Percentiles rank a stretch among this genome's conserved stretches.
These are phyloP conservation scores for Clarireedia monteithiana DNA, from an alignment of 2,329 filamentous ascomycete genomes.

Conservation along the genomic window DNA sequence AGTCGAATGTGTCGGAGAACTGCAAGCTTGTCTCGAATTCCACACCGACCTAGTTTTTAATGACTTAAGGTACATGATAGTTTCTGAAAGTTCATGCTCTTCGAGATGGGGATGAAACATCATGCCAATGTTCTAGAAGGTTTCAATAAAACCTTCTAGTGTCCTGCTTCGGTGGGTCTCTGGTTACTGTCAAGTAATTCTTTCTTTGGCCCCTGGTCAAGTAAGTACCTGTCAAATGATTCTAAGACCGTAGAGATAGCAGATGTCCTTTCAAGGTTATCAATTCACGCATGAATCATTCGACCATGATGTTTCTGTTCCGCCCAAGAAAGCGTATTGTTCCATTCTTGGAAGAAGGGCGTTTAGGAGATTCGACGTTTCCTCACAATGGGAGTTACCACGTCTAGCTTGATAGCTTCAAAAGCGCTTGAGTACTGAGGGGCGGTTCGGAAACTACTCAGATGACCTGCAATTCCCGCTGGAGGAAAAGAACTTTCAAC, in stretches of 20 bases:
- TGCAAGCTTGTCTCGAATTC: too few species aligned
- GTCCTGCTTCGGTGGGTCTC: not conserved
- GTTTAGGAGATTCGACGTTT: not conserved
- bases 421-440: too few species aligned
- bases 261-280: not conserved
- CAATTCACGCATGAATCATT: not conserved
- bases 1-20: too few species aligned
- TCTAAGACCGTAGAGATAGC: not conserved
- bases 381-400: not conserved
- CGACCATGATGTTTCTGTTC: not conserved
- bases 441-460: too few species aligned
- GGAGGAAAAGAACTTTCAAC: not conserved
- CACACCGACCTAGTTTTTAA: not conserved
- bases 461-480: not conserved
- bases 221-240: not conserved
- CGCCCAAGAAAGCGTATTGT: not conserved
- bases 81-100: not conserved
- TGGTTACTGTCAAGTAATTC: not conserved
- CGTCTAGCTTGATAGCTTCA: not conserved
- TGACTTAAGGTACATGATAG: not conserved
- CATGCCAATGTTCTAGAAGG: constrained; percentile 7
- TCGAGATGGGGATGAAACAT: constrained; percentile 6
- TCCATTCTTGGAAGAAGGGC: not conserved
- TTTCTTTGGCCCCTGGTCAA: not conserved
- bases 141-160: constrained; percentile 8